These are phyloP conservation scores for Aleurites moluccanus DNA, from an alignment of 441 rosid genomes.

Conservation along the genomic window DNA sequence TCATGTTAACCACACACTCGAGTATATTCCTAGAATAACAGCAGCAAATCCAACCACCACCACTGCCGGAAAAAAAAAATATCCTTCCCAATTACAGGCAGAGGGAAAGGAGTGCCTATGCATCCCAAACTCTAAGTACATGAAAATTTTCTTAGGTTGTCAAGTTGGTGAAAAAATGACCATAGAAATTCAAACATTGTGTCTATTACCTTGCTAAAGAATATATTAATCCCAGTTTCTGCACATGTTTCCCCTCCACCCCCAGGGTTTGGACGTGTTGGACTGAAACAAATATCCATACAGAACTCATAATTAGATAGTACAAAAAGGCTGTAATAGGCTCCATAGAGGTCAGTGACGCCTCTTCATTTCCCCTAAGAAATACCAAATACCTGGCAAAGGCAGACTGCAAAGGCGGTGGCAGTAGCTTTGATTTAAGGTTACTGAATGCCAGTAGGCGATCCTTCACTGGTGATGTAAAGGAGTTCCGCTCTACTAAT, in stretches of 20 bases:
- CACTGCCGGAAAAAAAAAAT: neutral
- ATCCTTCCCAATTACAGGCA: neutral
- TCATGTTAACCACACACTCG: neutral
- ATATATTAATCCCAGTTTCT: slow-evolving; percentile 93
- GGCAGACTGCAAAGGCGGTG: slow-evolving; percentile 94
- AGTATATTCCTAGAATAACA: neutral
- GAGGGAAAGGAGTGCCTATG: neutral
- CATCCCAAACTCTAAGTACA: neutral
- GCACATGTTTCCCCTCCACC: slow-evolving; percentile 99
- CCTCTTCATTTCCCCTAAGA: slow-evolving; percentile 12
- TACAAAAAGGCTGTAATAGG: slow-evolving; percentile 14
- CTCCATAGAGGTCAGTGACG: slow-evolving; percentile 13
- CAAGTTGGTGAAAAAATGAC: neutral
- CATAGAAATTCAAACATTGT: neutral
- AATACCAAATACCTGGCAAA: slow-evolving; percentile 81
- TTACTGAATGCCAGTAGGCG: slow-evolving; percentile 66
- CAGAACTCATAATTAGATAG: slow-evolving; percentile 16
- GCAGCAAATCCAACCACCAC: neutral
- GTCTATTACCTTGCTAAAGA: slow-evolving; percentile 73
- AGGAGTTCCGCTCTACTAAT: slow-evolving; percentile 84
- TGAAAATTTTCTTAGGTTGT: neutral
- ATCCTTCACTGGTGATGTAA: slow-evolving; percentile 95
- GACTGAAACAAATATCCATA: slow-evolving; percentile 51
- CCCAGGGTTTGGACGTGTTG: slow-evolving; percentile 93
- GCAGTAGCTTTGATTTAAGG: slow-evolving; percentile 69